phyloP scores from a whole-genome alignment of 352 stramenopile species.

The Discostella stelligera region DNA sequence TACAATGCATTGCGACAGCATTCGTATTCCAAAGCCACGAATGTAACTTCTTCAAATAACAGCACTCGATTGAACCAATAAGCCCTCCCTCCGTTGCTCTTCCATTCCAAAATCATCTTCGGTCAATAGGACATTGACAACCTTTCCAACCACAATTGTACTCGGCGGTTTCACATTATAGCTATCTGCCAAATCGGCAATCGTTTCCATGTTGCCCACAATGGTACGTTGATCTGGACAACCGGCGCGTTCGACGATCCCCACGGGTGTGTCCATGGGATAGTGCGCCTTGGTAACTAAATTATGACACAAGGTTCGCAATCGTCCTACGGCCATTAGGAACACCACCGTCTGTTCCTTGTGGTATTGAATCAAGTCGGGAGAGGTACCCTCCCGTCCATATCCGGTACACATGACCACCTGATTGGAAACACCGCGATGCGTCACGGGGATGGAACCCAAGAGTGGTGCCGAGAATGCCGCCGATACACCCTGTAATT shows the following conservation, averaged over 20 bases:
- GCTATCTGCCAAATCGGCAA: slow-evolving; percentile 86
- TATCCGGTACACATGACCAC: slow-evolving; percentile 91
- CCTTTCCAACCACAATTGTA: slow-evolving; percentile 92
- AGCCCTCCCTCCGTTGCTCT: background rate
- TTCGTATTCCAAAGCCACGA: background rate
- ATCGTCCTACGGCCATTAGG: slow-evolving; percentile 94
- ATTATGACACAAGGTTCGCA: slow-evolving; percentile 86
- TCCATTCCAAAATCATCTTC: slow-evolving; percentile 35
- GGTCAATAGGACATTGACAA: slow-evolving; percentile 84
- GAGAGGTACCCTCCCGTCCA: slow-evolving; percentile 87
- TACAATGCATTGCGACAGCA: background rate
- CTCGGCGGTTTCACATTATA: slow-evolving; percentile 88
- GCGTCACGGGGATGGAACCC: slow-evolving; percentile 92
- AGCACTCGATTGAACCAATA: background rate
- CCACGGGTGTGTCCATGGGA: slow-evolving; percentile 88
- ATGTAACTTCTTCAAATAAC: background rate
- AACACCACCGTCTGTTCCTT: slow-evolving; percentile 94
- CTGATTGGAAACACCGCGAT: slow-evolving; percentile 93
- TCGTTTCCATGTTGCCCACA: slow-evolving; percentile 87
- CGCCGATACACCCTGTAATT: slow-evolving; percentile 92
- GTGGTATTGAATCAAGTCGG: slow-evolving; percentile 93
- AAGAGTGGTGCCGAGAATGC: slow-evolving; percentile 91
- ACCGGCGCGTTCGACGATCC: slow-evolving; percentile 90
- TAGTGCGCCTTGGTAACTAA: slow-evolving; percentile 87
- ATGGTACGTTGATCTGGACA: slow-evolving; percentile 88